Evolutionary conservation across 1,139 yeast genomes (phyloP), one percentile per base, ranked within the genome.

Genomic region (Taiozyma sp.): DNA sequence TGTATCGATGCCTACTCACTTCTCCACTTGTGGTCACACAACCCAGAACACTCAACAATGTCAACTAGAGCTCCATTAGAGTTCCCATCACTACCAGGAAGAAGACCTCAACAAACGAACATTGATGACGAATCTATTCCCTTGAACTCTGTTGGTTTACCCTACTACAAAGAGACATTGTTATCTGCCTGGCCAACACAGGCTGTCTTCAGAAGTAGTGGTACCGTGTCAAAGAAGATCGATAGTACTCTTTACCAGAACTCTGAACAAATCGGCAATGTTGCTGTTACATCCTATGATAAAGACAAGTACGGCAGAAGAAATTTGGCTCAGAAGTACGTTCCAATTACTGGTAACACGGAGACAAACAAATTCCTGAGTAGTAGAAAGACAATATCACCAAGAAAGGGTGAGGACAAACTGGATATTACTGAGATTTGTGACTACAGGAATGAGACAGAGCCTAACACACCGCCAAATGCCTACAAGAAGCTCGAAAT

Each of bases 141-240:
- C 0, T 71, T 93, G 49, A 84, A 84, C 45, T 65, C 81, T 1
- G 74, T 93, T 1, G 97, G 97, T 9, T 73, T 93, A 81, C 98
- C 99, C 0, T 90, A 85, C 63, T 93, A 90, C 66, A 83, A 82
- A 55, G 91, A 87, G 47, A 79, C 80, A 48, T 74, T 95, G 27
- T 72, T 92, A 14, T 90, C 97, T 0, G 85, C 90, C 22, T 92
- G 92, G 89, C 85, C 91, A 0, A 63, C 75, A 2, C 84, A 84
- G 51, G 66, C 78, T 56, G 73, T 78, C 23, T 87, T 85, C 63
- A 64, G 79, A 70, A 68, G 70, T 50, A 73, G 83, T 58, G 80
- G 80, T 8, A 78, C 78, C 32, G 59, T 81, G 12, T 85, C 89
- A 0, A 65, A 68, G 30, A 67, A 67, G 22, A 52, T 65, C 54